Evolutionary conservation across 352 stramenopile genomes (phyloP), one percentile per base, ranked within the genome.

Genomic region (Globisporangium spinosum): DNA sequence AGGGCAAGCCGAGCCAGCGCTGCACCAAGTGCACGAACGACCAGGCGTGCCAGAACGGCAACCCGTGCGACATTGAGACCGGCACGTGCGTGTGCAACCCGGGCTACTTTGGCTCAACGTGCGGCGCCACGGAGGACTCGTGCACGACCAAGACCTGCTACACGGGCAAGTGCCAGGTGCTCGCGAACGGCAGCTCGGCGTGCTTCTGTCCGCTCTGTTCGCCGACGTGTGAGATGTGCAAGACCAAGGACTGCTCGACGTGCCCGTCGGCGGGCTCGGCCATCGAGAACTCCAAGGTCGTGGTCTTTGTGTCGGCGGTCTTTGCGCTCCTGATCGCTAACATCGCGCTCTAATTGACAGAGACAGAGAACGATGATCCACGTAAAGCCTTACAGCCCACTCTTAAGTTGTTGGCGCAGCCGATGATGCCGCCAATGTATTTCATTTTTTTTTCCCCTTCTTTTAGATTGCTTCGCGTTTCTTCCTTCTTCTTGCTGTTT

Each of bases 1-100:
- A 75, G 51, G 70, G 70, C 43, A 76, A 70, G 53, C 13, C 68
- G 23, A 72, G 73, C 56, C 51, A 66, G 32, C 74, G 74, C 22
- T 80, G 74, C 66, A 65, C 66, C 55, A 76, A 79, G 63, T 80
- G 74, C 71, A 79, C 72, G 29, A 76, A 73, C 34, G 71, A 80
- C 63, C 70, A 66, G 34, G 74, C 69, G 29, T 80, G 74, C 54
- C 63, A 80, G 70, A 80, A 80, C 67, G 45, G 45, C 64, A 72
- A 74, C 58, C 45, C 47, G 23, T 80, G 74, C 58, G 58, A 80
- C 59, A 45, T 72, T 9, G 69, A 62, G 20, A 49, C 59, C 2
- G 74, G 74, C 27, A 25, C 51, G 40, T 80, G 74, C 62, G 57
- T 76, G 25, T 80, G 74, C 64, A 67, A 71, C 22, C 45, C 68